Percentiles rank a stretch among this genome's conserved stretches.
These are phyloP conservation scores for Pichia deserticola DNA, from an alignment of 805 yeast species.

Conservation along the genomic window DNA sequence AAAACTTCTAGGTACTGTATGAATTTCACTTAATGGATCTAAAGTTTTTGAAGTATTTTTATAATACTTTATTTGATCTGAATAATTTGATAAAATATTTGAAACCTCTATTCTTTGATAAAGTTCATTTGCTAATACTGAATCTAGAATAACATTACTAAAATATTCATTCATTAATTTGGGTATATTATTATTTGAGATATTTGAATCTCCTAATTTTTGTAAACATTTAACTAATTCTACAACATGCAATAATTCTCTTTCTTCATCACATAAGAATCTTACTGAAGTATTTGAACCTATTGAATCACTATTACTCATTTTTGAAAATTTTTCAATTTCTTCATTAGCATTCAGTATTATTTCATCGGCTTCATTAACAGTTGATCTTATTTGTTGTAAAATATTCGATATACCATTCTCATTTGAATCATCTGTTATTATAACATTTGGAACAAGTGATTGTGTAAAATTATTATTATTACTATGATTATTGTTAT, in stretches of 20 bases:
- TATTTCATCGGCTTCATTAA: slow-evolving; percentile 22
- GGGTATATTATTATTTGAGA: neutral
- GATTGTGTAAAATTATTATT: neutral
- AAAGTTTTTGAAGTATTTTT: neutral
- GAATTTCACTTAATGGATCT: neutral
- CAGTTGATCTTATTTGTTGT: slow-evolving; percentile 20
- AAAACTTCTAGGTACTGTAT: slow-evolving; percentile 43
- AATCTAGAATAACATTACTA: slow-evolving; percentile 19
- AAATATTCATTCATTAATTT: slow-evolving; percentile 14
- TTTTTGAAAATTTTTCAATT: slow-evolving; percentile 17
- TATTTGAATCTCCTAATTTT: slow-evolving; percentile 17
- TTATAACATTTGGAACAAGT: neutral
- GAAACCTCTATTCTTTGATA: slow-evolving; percentile 22
- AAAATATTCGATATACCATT: slow-evolving; percentile 21
- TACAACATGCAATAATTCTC: slow-evolving; percentile 21
- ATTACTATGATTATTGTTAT: too few relatives aligned
- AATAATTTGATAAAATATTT: slow-evolving; percentile 22
- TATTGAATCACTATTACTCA: neutral
- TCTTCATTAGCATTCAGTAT: slow-evolving; percentile 24
- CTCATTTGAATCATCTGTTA: slow-evolving; percentile 14
- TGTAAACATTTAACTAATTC: slow-evolving; percentile 24
- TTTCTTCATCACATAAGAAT: slow-evolving; percentile 19
- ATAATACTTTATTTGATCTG: slow-evolving; percentile 12
- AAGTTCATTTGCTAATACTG: slow-evolving; percentile 21
- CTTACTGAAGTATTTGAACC: neutral